A percentile compares a stretch with the other conserved stretches of the same genome.
Conservation (phyloP, 805 yeast genomes). For the Debaryomyces maramus region DNA sequence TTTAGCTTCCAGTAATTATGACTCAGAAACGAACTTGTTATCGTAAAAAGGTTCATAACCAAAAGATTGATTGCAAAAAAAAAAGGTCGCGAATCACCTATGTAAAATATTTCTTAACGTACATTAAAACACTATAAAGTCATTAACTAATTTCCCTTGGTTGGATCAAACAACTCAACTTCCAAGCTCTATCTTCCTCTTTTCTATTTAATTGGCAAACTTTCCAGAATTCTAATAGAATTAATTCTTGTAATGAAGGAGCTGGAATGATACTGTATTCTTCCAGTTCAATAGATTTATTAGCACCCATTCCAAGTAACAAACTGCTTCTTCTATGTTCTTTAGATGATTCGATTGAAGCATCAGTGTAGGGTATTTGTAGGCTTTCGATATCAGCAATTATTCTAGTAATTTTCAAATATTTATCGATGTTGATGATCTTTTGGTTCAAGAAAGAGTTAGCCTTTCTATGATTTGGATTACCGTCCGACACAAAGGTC, state of each 20-base stretch:
- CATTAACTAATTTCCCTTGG: slow-evolving; percentile 41
- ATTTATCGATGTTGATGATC: slow-evolving; percentile 73
- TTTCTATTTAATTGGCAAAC: slow-evolving; percentile 58
- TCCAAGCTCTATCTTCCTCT: slow-evolving; percentile 72
- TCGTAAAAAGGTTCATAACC: not conserved
- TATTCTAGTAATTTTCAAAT: slow-evolving; percentile 62
- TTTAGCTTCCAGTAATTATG: not conserved
- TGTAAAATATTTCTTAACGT: not conserved
- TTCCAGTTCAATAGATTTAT: slow-evolving; percentile 21
- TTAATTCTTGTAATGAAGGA: slow-evolving; percentile 55
- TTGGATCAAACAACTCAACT: slow-evolving; percentile 61
- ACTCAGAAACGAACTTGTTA: not conserved
- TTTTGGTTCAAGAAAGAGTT: slow-evolving; percentile 56
- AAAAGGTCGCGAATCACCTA: not conserved
- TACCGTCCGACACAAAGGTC: slow-evolving; percentile 82
- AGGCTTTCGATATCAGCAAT: slow-evolving; percentile 66
- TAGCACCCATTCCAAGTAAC: slow-evolving; percentile 13
- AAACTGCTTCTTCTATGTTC: slow-evolving; percentile 24
- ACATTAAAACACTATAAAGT: not conserved
- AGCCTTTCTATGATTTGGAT: slow-evolving; percentile 63
- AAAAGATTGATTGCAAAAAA: not conserved
- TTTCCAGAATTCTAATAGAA: slow-evolving; percentile 69
- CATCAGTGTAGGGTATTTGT: slow-evolving; percentile 57
- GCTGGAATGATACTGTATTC: slow-evolving; percentile 41
- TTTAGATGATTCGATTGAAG: slow-evolving; percentile 4